Evolutionary conservation across 2,329 filamentous ascomycete genomes (phyloP).

Genomic region (Alternaria consortialis): DNA sequence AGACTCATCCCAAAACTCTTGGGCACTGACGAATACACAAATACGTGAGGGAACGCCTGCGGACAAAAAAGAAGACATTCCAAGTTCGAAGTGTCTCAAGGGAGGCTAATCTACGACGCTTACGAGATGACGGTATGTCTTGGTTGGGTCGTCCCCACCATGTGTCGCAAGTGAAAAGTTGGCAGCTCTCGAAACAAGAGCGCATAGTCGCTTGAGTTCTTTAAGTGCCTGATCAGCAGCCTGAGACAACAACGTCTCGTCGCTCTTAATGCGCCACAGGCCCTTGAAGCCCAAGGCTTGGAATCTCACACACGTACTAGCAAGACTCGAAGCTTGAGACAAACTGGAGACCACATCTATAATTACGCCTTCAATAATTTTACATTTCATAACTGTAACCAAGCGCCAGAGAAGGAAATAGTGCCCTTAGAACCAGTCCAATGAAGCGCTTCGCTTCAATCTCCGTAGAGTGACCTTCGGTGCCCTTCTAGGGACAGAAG

Average conservation of each 20-base stretch:
- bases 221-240: no score
- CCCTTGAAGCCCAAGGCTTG: not conserved
- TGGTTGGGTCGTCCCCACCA: not conserved
- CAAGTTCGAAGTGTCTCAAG: not conserved
- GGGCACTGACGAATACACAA: no score
- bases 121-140: not conserved
- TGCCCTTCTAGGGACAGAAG: slow-evolving; percentile 36
- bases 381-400: slow-evolving; percentile 43
- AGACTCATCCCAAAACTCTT: no score
- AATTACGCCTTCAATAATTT: no score
- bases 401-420: slow-evolving; percentile 31
- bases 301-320: no score
- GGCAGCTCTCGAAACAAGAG: not conserved
- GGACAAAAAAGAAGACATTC: not conserved
- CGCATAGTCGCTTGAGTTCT: no score
- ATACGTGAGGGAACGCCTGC: not conserved
- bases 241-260: not conserved
- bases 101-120: not conserved
- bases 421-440: slow-evolving; percentile 45
- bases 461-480: slow-evolving; percentile 41
- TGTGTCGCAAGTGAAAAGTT: not conserved
- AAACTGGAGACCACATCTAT: no score
- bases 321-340: no score
- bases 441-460: slow-evolving; percentile 46
- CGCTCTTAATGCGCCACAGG: slow-evolving; percentile 3